These are phyloP conservation scores for Fusarium continuum DNA, from an alignment of 2,329 filamentous ascomycete species.

Conservation along the genomic window DNA sequence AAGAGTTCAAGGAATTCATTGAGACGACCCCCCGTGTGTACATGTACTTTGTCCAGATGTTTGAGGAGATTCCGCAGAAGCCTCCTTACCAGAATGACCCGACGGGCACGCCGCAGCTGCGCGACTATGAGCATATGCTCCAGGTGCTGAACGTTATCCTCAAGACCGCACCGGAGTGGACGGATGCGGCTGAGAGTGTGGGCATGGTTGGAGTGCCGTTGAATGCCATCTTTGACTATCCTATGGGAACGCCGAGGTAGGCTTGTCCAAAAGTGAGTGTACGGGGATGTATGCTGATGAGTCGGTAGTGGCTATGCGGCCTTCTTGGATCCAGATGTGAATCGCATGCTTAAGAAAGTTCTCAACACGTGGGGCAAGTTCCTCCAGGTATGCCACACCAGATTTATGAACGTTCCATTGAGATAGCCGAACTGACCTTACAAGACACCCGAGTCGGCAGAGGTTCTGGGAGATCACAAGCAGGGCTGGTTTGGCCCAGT, in stretches of 20 bases:
- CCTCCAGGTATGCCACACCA: constrained; percentile 51
- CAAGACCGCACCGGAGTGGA: constrained; percentile 61
- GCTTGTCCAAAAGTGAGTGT: neutral
- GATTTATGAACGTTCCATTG: fast-evolving
- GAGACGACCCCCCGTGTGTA: constrained; percentile 70
- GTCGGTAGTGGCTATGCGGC: constrained; percentile 58
- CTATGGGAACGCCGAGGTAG: constrained; percentile 63
- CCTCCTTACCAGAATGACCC: constrained; percentile 69
- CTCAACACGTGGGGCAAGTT: constrained; percentile 67
- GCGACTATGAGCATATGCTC: constrained; percentile 73
- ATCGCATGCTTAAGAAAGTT: constrained; percentile 62
- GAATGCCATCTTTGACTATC: constrained; percentile 63
- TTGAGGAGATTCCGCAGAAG: constrained; percentile 70
- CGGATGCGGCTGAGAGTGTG: constrained; percentile 59
- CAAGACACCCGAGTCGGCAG: constrained; percentile 62
- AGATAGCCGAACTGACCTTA: neutral
- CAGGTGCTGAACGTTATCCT: constrained; percentile 70
- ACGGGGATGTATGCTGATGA: neutral
- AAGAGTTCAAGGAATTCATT: constrained; percentile 73
- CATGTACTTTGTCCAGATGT: constrained; percentile 75
- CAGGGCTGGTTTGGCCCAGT: constrained; percentile 66
- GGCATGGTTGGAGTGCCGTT: constrained; percentile 65
- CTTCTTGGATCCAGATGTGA: constrained; percentile 65
- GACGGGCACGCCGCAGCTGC: constrained; percentile 68
- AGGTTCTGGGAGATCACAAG: constrained; percentile 55